phyloP scores from a whole-genome alignment of 306 rosid genomes.

The Crotalaria pallida region DNA sequence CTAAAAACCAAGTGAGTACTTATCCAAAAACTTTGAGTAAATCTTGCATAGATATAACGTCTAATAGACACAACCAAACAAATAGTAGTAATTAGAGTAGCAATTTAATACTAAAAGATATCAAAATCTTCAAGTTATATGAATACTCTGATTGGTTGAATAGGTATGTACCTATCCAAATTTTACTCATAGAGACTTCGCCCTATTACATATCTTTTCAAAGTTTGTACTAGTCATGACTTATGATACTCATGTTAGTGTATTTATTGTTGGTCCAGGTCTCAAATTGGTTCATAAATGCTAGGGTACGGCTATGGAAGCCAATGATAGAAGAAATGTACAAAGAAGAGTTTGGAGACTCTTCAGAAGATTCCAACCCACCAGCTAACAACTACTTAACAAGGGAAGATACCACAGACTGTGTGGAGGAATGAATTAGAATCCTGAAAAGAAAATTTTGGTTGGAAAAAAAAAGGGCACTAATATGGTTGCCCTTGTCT shows the following conservation, averaged over 20 bases:
- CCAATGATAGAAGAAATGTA: conserved; percentile 96
- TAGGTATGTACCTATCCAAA: no score
- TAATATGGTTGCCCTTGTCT: not conserved
- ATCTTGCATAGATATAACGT: no score
- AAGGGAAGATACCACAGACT: conserved; percentile 45
- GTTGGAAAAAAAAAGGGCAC: not conserved
- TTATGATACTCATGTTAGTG: not conserved
- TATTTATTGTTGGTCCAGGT: conserved; percentile 43
- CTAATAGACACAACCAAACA: no score
- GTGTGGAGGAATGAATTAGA: conserved; percentile 39
- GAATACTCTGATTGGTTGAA: no score
- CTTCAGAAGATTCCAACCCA: conserved; percentile 72
- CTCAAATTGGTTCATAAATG: conserved; percentile 89
- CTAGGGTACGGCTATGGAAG: conserved; percentile 83
- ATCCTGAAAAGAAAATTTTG: not conserved
- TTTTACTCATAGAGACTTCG: no score
- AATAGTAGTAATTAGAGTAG: no score
- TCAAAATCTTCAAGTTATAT: no score
- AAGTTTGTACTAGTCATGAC: not conserved
- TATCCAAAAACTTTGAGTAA: not conserved
- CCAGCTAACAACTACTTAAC: conserved; percentile 32
- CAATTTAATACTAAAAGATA: no score
- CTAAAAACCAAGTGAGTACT: conserved; percentile 72
- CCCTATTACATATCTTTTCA: no score
- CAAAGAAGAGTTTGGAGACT: conserved; percentile 83